Base-by-base conservation (phyloP, 805 yeast genomes). In the Ogataea pini region DNA sequence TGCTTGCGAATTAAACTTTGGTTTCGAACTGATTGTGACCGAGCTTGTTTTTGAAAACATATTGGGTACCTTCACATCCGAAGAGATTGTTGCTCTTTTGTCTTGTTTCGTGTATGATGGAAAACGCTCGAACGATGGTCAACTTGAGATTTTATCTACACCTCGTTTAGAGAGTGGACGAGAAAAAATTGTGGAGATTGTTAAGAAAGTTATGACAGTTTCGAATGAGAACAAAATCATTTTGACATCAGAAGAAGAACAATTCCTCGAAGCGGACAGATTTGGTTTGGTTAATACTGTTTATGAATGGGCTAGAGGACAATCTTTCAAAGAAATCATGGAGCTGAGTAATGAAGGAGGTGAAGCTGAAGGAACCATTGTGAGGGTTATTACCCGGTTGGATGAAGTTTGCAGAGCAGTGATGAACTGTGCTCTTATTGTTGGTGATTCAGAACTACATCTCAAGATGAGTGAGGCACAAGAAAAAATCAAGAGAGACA, bases 251-350 rank as follows among this genome's bases (percentile, higher is more conserved):
- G 98, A 91, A 45, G 98, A 92, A 58, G 85, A 84, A 42, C 86
- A 85, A 50, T 94, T 92, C 60, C 70, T 85, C 55, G 95, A 89
- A 48, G 78, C 85, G 54, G 85, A 89, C 59, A 74, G 98, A 56
- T 94, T 94, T 68, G 96, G 92, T 0, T 75, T 94, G 60, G 87
- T 89, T 68, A 92, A 90, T 64, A 96, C 89, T 10, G 96, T 92
- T 4, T 94, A 92, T 65, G 97, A 94, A 69, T 94, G 99, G 99
- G 97, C 98, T 1, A 77, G 95, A 55, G 99, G 99, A 2, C 77
- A 85, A 75, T 78, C 95, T 0, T 94, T 94, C 72, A 85, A 86
- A 55, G 95, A 89, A 49, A 92, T 94, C 55, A 94, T 91, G 85
- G 85, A 81, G 50, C 77, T 89, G 54, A 88, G 96, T 49, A 83